Percentiles rank a stretch among this genome's conserved stretches.
These are phyloP conservation scores for Blumeria hordei DNA, from an alignment of 2,329 filamentous ascomycete genomes.

Conservation along the genomic window DNA sequence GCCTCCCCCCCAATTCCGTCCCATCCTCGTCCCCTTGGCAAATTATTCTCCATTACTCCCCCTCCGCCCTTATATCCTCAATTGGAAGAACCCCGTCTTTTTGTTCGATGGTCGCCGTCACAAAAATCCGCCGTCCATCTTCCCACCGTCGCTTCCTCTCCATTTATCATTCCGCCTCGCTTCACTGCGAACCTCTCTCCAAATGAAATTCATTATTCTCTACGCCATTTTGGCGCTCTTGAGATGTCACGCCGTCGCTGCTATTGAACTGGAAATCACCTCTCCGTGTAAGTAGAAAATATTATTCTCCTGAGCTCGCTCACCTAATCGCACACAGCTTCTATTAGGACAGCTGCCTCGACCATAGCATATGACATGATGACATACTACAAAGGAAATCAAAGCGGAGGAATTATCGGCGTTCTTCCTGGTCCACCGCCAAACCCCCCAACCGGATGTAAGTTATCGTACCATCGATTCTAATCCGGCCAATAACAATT, in stretches of 20 bases:
- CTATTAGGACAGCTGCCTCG: slow-evolving; percentile 13
- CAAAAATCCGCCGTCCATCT: neutral
- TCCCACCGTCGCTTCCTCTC: neutral
- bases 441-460: slow-evolving; percentile 13
- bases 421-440: slow-evolving; percentile 23
- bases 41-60: neutral
- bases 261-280: slow-evolving; percentile 11
- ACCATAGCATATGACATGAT: slow-evolving; percentile 16
- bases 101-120: neutral
- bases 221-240: slow-evolving; percentile 8
- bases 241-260: slow-evolving; percentile 14
- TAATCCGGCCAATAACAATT: neutral
- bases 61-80: neutral
- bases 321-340: slow-evolving; percentile 16
- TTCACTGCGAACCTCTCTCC: slow-evolving; percentile 8
- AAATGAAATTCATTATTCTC: slow-evolving; percentile 3
- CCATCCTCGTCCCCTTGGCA: neutral
- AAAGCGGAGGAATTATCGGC: slow-evolving; percentile 21
- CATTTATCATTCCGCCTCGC: neutral
- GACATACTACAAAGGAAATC: slow-evolving; percentile 19
- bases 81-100: neutral
- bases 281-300: slow-evolving; percentile 7
- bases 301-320: neutral
- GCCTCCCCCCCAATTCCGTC: neutral
- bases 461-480: slow-evolving; percentile 5